A percentile compares a stretch with the other conserved stretches of the same genome.
Evolutionary conservation across 2,329 filamentous ascomycete species (phyloP).

Genomic region (Cercospora nicotianae): DNA sequence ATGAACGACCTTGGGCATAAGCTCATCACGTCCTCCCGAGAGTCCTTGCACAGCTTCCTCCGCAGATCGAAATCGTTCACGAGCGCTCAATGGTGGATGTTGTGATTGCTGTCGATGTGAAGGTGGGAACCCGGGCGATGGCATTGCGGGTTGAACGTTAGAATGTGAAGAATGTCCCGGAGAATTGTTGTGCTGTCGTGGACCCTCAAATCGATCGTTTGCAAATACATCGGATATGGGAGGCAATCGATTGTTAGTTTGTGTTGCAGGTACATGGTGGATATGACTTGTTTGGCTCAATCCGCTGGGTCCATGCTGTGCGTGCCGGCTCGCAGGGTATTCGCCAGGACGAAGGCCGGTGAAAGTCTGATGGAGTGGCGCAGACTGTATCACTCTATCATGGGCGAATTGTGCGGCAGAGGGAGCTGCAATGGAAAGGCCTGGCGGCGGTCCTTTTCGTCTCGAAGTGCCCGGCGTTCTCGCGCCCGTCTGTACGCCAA

Average conservation of each 20-base stretch:
- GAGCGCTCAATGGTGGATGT: conserved; percentile 54
- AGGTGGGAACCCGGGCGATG: conserved; percentile 73
- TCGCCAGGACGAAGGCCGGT: conserved; percentile 77
- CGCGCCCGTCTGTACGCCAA: conserved; percentile 42
- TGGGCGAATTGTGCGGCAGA: conserved; percentile 88
- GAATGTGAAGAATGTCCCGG: conserved; percentile 65
- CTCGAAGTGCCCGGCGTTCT: conserved; percentile 74
- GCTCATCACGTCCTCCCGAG: conserved; percentile 85
- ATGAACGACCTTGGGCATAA: conserved; percentile 90
- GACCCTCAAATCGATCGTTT: conserved; percentile 63
- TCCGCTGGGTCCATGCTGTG: conserved; percentile 76
- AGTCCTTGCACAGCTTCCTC: conserved; percentile 92
- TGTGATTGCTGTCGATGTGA: conserved; percentile 41
- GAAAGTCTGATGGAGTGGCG: conserved; percentile 91
- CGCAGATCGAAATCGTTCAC: conserved; percentile 84
- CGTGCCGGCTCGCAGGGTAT: conserved; percentile 39
- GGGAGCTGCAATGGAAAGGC: conserved; percentile 91
- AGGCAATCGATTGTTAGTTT: conserved; percentile 88
- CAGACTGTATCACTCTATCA: conserved; percentile 95
- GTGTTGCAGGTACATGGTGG: conserved; percentile 81
- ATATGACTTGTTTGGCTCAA: conserved; percentile 84
- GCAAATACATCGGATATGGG: conserved; percentile 95
- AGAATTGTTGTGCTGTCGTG: conserved; percentile 47
- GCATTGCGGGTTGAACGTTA: conserved; percentile 66
- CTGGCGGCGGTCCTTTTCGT: conserved; percentile 77